Evolutionary conservation across 371 early-diverging fungal species (phyloP).

Genomic region (Saksenaea oblongispora): DNA sequence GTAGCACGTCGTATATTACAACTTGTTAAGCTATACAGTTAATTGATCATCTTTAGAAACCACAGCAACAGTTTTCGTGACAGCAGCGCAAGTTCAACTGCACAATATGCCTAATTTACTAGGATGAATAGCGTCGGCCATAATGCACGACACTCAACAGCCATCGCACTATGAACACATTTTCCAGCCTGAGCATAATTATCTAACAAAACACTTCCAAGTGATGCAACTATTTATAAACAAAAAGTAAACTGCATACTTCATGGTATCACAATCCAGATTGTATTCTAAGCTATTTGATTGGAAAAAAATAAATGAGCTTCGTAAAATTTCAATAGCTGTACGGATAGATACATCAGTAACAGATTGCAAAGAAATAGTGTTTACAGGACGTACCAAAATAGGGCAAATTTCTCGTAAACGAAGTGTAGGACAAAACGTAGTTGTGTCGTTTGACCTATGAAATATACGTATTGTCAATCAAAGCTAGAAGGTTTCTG

Average conservation of each 20-base stretch:
- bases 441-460: background rate
- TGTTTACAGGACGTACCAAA: background rate
- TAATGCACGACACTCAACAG: no score
- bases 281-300: background rate
- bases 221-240: background rate
- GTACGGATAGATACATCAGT: background rate
- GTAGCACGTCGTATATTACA: no score
- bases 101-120: no score
- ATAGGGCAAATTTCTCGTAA: background rate
- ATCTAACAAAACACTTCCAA: background rate
- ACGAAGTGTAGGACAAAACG: background rate
- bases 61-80: no score
- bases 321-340: background rate
- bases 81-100: no score
- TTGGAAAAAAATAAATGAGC: background rate
- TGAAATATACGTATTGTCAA: background rate
- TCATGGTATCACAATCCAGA: background rate
- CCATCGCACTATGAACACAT: no score
- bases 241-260: background rate
- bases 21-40: no score
- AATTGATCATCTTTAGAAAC: no score
- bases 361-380: background rate
- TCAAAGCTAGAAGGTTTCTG: no score
- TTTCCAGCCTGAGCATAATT: background rate
- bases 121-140: no score